Conservation (phyloP, 768 basidiomycete genomes). For the Suillus ampliporus region DNA sequence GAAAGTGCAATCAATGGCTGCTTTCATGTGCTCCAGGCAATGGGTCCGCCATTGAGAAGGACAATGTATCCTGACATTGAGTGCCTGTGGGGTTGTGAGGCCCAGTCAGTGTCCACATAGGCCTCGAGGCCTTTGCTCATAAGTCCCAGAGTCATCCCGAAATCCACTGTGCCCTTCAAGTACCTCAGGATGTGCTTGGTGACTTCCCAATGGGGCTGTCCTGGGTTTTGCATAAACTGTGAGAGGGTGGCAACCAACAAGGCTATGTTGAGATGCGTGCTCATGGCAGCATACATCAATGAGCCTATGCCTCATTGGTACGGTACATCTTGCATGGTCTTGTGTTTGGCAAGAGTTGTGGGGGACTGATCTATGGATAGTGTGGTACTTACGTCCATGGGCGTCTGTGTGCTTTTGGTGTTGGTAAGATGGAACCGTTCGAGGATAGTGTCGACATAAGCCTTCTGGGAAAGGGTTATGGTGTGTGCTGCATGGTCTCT, state of each 20-base stretch:
- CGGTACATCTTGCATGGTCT: background rate
- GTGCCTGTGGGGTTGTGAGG: constrained; percentile 23
- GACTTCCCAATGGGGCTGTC: background rate
- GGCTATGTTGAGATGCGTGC: constrained; percentile 43
- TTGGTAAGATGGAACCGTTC: too few species aligned
- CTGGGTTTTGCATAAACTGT: background rate
- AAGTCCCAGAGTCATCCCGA: background rate
- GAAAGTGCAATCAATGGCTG: constrained; percentile 33
- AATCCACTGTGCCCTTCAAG: constrained; percentile 15
- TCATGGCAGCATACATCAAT: constrained; percentile 39
- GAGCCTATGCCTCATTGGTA: constrained; percentile 39
- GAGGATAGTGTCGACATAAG: too few species aligned
- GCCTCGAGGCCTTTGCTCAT: background rate
- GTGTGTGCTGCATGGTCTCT: too few species aligned
- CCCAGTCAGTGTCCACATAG: constrained; percentile 35
- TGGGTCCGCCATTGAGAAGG: constrained; percentile 21
- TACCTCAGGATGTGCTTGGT: constrained; percentile 17
- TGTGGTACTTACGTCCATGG: background rate
- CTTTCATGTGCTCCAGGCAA: constrained; percentile 18
- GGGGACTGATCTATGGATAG: background rate
- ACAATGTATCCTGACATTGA: constrained; percentile 34
- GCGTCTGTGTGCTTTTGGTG: background rate
- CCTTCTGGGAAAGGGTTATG: too few species aligned
- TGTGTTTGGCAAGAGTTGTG: too few species aligned
- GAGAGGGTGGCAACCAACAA: constrained; percentile 26